Conservation (phyloP, 2,329 filamentous ascomycete genomes). For the Ilyonectria destructans region DNA sequence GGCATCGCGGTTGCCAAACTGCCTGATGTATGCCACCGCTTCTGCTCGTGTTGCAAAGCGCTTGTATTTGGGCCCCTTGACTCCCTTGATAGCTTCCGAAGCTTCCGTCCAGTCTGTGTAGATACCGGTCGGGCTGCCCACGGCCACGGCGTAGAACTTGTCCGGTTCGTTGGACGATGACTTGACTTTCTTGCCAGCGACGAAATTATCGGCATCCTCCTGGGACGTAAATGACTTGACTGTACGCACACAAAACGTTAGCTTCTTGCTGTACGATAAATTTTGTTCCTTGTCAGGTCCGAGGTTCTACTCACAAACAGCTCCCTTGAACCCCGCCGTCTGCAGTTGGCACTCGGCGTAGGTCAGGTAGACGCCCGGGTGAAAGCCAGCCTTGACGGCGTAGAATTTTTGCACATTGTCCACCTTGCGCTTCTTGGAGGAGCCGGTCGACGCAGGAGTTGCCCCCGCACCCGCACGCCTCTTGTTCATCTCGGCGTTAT, state of each 20-base stretch:
- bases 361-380: slow-evolving; percentile 73
- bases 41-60: slow-evolving; percentile 79
- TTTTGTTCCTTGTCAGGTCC: neutral
- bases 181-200: slow-evolving; percentile 70
- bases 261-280: slow-evolving; percentile 4
- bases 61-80: slow-evolving; percentile 79
- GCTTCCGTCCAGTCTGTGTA: slow-evolving; percentile 79
- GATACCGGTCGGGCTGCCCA: slow-evolving; percentile 72
- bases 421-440: slow-evolving; percentile 65
- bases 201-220: slow-evolving; percentile 85
- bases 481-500: slow-evolving; percentile 48
- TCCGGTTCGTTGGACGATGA: slow-evolving; percentile 59
- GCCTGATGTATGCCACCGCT: slow-evolving; percentile 82
- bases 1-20: slow-evolving; percentile 62
- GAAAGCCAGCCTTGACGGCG: slow-evolving; percentile 71
- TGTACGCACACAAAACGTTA: slow-evolving; percentile 54
- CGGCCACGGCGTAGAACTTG: slow-evolving; percentile 74
- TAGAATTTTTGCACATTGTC: slow-evolving; percentile 73
- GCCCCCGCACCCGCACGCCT: slow-evolving; percentile 49
- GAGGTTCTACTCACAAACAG: slow-evolving; percentile 73
- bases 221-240: slow-evolving; percentile 85
- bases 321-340: slow-evolving; percentile 74
- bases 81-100: slow-evolving; percentile 81
- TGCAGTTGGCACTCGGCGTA: slow-evolving; percentile 76
- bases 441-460: slow-evolving; percentile 34